phyloP scores from a whole-genome alignment of 257 asterid genomes.

The Solanum rostratum region DNA sequence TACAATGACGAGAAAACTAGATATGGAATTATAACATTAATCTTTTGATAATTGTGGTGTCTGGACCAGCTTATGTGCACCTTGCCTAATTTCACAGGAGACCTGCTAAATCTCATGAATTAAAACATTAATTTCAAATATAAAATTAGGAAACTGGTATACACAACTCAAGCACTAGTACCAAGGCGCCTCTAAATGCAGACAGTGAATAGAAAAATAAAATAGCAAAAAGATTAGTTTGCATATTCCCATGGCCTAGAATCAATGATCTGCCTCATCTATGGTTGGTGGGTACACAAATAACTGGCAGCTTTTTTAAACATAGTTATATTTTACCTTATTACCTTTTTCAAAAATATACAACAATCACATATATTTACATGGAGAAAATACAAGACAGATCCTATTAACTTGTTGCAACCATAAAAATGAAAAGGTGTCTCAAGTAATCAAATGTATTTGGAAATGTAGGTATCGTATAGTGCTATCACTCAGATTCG shows the following conservation, averaged over 20 bases:
- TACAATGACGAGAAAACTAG: neutral
- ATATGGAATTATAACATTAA: neutral
- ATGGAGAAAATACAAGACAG: neutral
- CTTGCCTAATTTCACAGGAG: neutral
- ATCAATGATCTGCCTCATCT: neutral
- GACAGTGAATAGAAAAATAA: neutral
- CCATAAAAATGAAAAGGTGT: neutral
- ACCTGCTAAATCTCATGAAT: neutral
- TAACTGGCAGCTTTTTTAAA: neutral
- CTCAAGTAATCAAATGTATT: neutral
- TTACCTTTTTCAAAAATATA: neutral
- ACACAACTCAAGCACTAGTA: neutral
- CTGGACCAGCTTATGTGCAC: neutral
- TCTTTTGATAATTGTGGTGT: neutral
- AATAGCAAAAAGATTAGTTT: neutral
- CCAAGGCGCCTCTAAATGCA: neutral
- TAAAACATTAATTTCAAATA: neutral
- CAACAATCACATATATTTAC: neutral
- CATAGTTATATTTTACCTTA: neutral
- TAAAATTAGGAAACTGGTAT: neutral
- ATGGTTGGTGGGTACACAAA: neutral
- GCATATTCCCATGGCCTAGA: neutral
- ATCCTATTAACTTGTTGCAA: neutral
- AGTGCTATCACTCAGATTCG: neutral
- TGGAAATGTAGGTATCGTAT: neutral